A percentile compares a stretch with the other conserved stretches of the same genome.
phyloP scores from a whole-genome alignment of 2,329 filamentous ascomycete genomes.

The Drechslerella coelobrocha region DNA sequence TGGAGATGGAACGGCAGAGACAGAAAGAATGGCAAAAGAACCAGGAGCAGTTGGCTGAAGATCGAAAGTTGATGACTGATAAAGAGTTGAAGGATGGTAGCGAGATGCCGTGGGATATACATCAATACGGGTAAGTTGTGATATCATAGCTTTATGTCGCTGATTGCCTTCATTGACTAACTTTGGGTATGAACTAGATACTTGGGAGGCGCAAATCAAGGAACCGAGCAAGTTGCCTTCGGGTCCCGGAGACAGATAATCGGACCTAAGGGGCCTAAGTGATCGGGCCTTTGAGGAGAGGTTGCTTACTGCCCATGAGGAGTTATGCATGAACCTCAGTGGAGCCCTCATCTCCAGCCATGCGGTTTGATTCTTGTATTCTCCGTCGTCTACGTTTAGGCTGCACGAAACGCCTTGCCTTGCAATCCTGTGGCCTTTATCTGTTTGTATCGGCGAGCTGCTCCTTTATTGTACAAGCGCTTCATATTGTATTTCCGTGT shows the following conservation, averaged over 20 bases:
- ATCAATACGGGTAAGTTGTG: constrained; percentile 45
- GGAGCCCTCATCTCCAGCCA: too few species aligned
- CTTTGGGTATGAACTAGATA: too few species aligned
- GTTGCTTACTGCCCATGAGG: too few species aligned
- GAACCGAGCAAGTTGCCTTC: constrained; percentile 53
- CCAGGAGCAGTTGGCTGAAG: constrained; percentile 62
- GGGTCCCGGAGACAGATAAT: constrained; percentile 53
- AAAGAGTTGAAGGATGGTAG: constrained; percentile 58
- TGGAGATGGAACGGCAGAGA: constrained; percentile 78
- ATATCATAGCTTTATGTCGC: not conserved
- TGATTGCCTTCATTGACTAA: not conserved
- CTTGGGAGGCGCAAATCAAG: constrained; percentile 53
- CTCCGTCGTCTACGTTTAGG: too few species aligned
- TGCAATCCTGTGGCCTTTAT: too few species aligned
- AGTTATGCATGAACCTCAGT: too few species aligned
- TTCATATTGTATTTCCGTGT: too few species aligned
- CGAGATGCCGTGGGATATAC: constrained; percentile 41
- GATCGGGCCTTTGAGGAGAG: not conserved
- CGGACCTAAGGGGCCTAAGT: constrained; percentile 50
- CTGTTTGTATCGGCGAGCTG: not conserved
- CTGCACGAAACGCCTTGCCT: too few species aligned
- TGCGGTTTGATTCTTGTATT: too few species aligned
- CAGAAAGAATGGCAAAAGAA: constrained; percentile 81
- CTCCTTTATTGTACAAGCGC: too few species aligned
- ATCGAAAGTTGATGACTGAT: constrained; percentile 57